Percentiles rank a stretch among this genome's conserved stretches.
Evolutionary conservation across 1,139 yeast genomes (phyloP).

Genomic region (Taiozyma sp.): DNA sequence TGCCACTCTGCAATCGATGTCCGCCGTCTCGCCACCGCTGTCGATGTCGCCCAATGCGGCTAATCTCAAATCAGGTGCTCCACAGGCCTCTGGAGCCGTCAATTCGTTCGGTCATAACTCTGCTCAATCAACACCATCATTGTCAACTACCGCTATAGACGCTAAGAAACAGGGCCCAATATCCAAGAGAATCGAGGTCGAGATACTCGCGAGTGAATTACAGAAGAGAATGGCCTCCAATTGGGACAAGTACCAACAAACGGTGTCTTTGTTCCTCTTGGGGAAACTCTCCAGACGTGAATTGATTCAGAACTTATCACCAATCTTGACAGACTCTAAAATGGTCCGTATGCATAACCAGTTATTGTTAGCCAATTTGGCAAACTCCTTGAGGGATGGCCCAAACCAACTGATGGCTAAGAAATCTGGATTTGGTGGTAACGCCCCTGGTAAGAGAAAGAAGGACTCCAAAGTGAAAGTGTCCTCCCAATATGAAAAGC

Average conservation of each 20-base stretch:
- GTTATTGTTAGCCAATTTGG: constrained; percentile 71
- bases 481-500: constrained; percentile 63
- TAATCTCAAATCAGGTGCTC: background rate
- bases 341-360: constrained; percentile 69
- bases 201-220: constrained; percentile 66
- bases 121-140: background rate
- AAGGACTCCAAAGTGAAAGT: constrained; percentile 44
- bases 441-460: constrained; percentile 45
- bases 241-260: constrained; percentile 86
- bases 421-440: constrained; percentile 53
- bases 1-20: background rate
- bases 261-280: constrained; percentile 68
- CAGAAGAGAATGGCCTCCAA: constrained; percentile 65
- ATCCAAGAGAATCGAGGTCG: constrained; percentile 62
- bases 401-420: constrained; percentile 43
- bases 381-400: constrained; percentile 74
- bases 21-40: background rate
- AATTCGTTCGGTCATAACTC: background rate
- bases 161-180: background rate
- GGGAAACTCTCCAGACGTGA: constrained; percentile 80
- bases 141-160: constrained; percentile 21
- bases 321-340: constrained; percentile 46
- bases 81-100: background rate
- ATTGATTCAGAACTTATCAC: constrained; percentile 50
- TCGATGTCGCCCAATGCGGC: background rate